Evolutionary conservation across 306 rosid genomes (phyloP).

Genomic region (Dalbergia oliveri): DNA sequence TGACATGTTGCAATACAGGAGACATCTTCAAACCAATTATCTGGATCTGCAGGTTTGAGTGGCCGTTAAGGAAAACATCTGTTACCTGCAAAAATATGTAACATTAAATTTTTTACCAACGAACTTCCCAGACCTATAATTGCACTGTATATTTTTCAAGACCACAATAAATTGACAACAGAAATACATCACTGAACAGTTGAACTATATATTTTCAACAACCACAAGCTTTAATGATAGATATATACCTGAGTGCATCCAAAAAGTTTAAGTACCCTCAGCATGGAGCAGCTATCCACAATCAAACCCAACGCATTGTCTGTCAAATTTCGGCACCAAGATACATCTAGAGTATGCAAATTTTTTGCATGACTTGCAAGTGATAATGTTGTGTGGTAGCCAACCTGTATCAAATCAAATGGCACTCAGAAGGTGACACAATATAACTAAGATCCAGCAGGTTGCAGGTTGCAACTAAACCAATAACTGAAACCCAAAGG

Average conservation of each 20-base stretch:
- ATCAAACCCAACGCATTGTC: constrained; percentile 83
- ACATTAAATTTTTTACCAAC: background rate
- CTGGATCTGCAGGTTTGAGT: constrained; percentile 69
- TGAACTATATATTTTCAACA: background rate
- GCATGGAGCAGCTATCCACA: constrained; percentile 79
- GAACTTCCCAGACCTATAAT: background rate
- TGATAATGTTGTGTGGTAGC: constrained; percentile 70
- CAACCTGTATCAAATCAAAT: constrained; percentile 68
- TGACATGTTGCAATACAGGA: constrained; percentile 57
- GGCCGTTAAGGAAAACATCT: constrained; percentile 70
- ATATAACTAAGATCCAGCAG: background rate
- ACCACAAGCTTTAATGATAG: constrained; percentile 13
- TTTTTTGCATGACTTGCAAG: constrained; percentile 67
- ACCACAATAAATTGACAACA: background rate
- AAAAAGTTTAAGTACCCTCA: constrained; percentile 72
- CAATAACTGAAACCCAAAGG: constrained; percentile 23
- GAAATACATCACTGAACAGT: background rate
- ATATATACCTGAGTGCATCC: constrained; percentile 89
- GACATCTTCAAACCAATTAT: constrained; percentile 76
- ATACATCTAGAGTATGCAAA: constrained; percentile 77
- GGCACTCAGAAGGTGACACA: constrained; percentile 40
- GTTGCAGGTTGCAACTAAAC: constrained; percentile 26
- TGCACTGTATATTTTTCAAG: background rate
- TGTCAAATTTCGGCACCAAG: constrained; percentile 87
- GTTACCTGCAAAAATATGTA: constrained; percentile 67